phyloP scores from a whole-genome alignment of 2,329 filamentous ascomycete species.

The Ascochyta lentis region DNA sequence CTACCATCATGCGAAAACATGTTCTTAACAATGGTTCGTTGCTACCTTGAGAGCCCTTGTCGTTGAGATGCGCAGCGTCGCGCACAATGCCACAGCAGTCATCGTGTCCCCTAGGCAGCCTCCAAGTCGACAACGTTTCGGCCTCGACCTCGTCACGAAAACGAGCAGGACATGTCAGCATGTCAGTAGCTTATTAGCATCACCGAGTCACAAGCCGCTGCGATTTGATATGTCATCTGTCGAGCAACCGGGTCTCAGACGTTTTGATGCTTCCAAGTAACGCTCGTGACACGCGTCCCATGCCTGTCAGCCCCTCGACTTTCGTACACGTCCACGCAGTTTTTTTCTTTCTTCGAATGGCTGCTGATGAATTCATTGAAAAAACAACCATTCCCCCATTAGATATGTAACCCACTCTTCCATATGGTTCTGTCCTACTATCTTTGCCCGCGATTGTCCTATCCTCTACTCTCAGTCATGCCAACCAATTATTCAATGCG shows the following conservation, averaged over 20 bases:
- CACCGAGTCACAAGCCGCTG: not conserved
- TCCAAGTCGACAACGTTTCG: not conserved
- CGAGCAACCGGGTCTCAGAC: not conserved
- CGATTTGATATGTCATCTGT: not conserved
- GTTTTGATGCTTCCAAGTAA: not conserved
- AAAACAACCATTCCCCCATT: not conserved
- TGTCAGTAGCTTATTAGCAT: not conserved
- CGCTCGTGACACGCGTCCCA: not conserved
- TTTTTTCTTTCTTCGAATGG: too few species aligned
- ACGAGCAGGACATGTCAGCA: not conserved
- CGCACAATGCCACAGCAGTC: not conserved
- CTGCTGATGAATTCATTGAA: not conserved
- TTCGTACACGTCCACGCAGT: not conserved
- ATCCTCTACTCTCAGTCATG: too few species aligned
- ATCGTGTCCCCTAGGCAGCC: not conserved
- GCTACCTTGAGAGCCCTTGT: not conserved
- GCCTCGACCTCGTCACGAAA: not conserved
- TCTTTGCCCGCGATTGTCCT: too few species aligned
- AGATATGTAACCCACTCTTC: too few species aligned
- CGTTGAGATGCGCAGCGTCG: not conserved
- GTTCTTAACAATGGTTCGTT: not conserved
- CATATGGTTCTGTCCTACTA: too few species aligned
- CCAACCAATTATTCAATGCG: too few species aligned
- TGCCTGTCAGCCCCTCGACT: not conserved
- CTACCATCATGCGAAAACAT: not conserved